phyloP scores from a whole-genome alignment of 2,329 filamentous ascomycete species.

The Penicillium sp. region DNA sequence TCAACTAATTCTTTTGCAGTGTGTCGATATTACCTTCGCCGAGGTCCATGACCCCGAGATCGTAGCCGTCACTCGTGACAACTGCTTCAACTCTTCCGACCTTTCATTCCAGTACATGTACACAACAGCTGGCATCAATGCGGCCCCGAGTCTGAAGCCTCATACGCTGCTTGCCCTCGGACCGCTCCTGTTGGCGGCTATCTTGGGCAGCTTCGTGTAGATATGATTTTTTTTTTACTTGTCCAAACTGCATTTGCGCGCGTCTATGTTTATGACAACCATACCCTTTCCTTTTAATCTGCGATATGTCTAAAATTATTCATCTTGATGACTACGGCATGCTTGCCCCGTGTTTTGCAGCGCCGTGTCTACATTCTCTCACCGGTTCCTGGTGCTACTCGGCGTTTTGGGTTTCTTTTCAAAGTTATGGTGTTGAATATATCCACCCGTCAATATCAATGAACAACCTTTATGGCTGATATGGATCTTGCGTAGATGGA shows the following conservation, averaged over 20 bases:
- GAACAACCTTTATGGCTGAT: not conserved
- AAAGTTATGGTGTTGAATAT: not conserved
- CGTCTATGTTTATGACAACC: slow-evolving; percentile 21
- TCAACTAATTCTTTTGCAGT: slow-evolving; percentile 54
- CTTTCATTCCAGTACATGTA: slow-evolving; percentile 78
- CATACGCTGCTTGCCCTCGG: slow-evolving; percentile 22
- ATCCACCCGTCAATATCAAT: not conserved
- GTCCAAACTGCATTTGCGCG: slow-evolving; percentile 18
- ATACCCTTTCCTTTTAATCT: slow-evolving; percentile 16
- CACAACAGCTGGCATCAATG: slow-evolving; percentile 34
- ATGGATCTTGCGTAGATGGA: not conserved
- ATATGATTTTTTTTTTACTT: not conserved
- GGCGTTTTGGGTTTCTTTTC: not conserved
- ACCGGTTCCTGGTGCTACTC: not conserved
- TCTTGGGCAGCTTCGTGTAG: slow-evolving; percentile 22
- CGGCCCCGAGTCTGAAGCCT: slow-evolving; percentile 17
- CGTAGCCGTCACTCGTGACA: slow-evolving; percentile 69
- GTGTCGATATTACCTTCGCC: slow-evolving; percentile 90
- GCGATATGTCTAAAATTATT: slow-evolving; percentile 16
- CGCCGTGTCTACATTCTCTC: not conserved
- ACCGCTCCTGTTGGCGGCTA: slow-evolving; percentile 26
- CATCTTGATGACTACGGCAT: not conserved
- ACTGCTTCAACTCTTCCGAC: slow-evolving; percentile 84
- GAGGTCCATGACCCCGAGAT: slow-evolving; percentile 69
- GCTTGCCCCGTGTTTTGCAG: not conserved